Percentiles rank a stretch among this genome's conserved stretches.
phyloP scores from a whole-genome alignment of 352 stramenopile genomes.

The Pythium brachiatum region DNA sequence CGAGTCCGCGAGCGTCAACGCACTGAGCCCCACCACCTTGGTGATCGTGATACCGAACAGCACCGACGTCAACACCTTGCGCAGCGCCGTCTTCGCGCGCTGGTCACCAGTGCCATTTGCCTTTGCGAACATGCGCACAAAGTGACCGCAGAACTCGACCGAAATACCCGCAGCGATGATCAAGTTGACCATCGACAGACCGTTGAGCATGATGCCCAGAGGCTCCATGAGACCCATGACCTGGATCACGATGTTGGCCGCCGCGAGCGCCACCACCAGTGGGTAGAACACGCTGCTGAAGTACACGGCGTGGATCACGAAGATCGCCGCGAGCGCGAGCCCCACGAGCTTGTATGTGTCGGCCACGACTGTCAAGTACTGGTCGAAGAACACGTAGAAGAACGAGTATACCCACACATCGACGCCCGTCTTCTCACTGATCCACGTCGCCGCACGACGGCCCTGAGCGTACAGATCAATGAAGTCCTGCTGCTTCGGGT shows the following conservation, averaged over 20 bases:
- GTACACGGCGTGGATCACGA: slow-evolving; percentile 23
- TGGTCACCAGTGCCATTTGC: slow-evolving; percentile 20
- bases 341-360: slow-evolving; percentile 54
- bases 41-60: slow-evolving; percentile 87
- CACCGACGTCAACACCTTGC: slow-evolving; percentile 39
- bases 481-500: slow-evolving; percentile 36
- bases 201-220: slow-evolving; percentile 72
- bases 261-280: slow-evolving; percentile 40
- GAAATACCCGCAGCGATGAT: slow-evolving; percentile 70
- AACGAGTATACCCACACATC: slow-evolving; percentile 71
- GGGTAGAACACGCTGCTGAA: slow-evolving; percentile 51
- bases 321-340: slow-evolving; percentile 43
- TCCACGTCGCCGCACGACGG: slow-evolving; percentile 55
- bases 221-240: slow-evolving; percentile 70
- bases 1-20: slow-evolving; percentile 75
- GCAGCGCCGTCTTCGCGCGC: slow-evolving; percentile 28
- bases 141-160: slow-evolving; percentile 79
- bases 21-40: slow-evolving; percentile 79
- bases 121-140: slow-evolving; percentile 63
- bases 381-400: slow-evolving; percentile 62
- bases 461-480: slow-evolving; percentile 54
- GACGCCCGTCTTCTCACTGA: slow-evolving; percentile 61
- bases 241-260: slow-evolving; percentile 49
- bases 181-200: slow-evolving; percentile 80
- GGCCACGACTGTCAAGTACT: slow-evolving; percentile 59